Conservation (phyloP, 1,139 yeast species). For the Pichia sp. region DNA sequence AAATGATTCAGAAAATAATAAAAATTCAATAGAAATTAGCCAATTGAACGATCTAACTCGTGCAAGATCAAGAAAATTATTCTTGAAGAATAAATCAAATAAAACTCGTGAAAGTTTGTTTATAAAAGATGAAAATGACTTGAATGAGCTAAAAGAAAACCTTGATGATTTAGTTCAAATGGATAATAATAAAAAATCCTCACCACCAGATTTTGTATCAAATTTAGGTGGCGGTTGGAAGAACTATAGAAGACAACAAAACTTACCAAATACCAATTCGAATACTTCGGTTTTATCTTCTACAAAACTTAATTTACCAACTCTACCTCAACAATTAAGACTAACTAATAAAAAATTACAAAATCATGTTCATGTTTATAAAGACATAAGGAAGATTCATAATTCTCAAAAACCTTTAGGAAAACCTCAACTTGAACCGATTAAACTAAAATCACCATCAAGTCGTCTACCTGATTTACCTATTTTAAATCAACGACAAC, state of each 20-base stretch:
- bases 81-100: conserved; percentile 10
- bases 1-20: conserved; percentile 1
- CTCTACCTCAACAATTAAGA: neutral
- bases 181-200: neutral
- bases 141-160: neutral
- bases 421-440: conserved; percentile 10
- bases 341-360: neutral
- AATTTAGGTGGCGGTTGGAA: conserved; percentile 9
- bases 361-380: conserved; percentile 15
- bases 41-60: neutral
- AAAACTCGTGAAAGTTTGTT: conserved; percentile 16
- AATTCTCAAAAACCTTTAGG: conserved; percentile 15
- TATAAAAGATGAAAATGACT: conserved; percentile 9
- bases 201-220: conserved; percentile 2
- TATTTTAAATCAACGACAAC: neutral
- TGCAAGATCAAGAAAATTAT: conserved; percentile 6
- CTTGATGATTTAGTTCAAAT: conserved; percentile 3
- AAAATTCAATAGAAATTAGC: neutral
- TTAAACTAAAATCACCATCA: conserved; percentile 12
- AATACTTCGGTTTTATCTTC: neutral
- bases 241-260: conserved; percentile 12
- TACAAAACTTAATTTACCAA: conserved; percentile 1
- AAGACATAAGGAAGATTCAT: conserved; percentile 17
- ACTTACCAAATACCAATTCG: neutral
- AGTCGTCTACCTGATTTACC: conserved; percentile 19